A percentile compares a stretch with the other conserved stretches of the same genome.
phyloP scores from a whole-genome alignment of 2,329 filamentous ascomycete genomes.

The Xylariaceae sp. region DNA sequence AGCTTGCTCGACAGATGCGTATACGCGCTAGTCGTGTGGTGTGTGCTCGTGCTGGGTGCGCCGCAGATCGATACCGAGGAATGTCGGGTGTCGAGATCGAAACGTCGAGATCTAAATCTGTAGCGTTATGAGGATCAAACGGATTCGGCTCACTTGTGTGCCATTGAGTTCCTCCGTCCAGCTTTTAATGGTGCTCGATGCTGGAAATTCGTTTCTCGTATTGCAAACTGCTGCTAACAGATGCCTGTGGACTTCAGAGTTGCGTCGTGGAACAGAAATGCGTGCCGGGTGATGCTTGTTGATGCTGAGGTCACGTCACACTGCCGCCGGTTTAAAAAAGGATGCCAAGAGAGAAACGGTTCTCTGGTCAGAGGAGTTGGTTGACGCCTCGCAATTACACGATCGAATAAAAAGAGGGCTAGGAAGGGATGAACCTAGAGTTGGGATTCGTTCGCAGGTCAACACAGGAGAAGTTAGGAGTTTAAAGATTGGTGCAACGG shows the following conservation, averaged over 20 bases:
- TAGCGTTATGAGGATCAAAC: conserved; percentile 6
- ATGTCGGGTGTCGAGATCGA: conserved; percentile 1
- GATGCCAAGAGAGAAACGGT: conserved; percentile 9
- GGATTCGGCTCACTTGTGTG: conserved; percentile 13
- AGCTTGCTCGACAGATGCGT: background rate
- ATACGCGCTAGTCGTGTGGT: background rate
- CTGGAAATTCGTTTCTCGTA: conserved; percentile 3
- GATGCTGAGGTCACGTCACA: conserved; percentile 15
- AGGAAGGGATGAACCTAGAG: background rate
- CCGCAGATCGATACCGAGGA: conserved; percentile 1
- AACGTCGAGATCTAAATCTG: conserved; percentile 7
- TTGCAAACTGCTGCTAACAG: conserved; percentile 6
- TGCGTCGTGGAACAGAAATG: background rate
- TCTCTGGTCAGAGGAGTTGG: conserved; percentile 1
- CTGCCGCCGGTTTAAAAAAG: conserved; percentile 8
- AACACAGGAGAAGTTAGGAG: background rate
- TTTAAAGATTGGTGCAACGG: background rate
- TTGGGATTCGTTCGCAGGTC: background rate
- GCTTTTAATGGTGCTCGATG: conserved; percentile 4
- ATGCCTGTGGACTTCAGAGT: conserved; percentile 2
- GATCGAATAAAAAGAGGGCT: background rate
- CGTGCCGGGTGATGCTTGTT: conserved; percentile 5
- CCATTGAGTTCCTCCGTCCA: conserved; percentile 11
- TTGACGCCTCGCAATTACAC: background rate
- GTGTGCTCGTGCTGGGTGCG: background rate